Conservation (phyloP, 2,329 filamentous ascomycete species). For the Aspergillus sp. region DNA sequence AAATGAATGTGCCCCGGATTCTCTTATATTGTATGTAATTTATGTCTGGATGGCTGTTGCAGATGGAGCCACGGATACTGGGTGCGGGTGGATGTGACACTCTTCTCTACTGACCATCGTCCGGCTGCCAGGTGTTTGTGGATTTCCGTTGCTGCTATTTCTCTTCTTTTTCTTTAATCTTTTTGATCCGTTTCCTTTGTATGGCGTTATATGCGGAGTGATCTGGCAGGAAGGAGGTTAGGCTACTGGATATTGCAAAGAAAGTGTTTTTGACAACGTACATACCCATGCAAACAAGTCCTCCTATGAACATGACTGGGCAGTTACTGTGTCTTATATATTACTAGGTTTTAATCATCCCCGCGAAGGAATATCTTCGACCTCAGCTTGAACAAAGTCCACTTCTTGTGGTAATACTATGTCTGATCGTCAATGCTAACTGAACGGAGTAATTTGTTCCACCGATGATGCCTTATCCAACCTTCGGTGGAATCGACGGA, state of each 20-base stretch:
- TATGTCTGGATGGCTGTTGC: constrained; percentile 8
- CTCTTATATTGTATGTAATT: constrained; percentile 12
- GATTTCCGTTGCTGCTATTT: constrained; percentile 7
- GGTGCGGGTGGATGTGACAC: not conserved
- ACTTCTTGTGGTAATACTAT: too few relatives aligned
- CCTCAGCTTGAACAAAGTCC: too few relatives aligned
- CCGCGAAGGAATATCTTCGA: too few relatives aligned
- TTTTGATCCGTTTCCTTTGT: constrained; percentile 20
- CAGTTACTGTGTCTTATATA: not conserved
- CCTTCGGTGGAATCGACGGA: too few relatives aligned
- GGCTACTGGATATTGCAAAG: constrained; percentile 25
- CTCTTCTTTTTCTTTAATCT: constrained; percentile 16
- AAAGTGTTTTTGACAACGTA: constrained; percentile 23
- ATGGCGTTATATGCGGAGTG: constrained; percentile 27
- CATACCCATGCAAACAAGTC: constrained; percentile 18
- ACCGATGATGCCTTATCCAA: too few relatives aligned
- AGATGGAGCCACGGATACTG: not conserved
- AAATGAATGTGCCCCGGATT: constrained; percentile 13
- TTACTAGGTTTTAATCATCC: too few relatives aligned
- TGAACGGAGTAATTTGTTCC: too few relatives aligned
- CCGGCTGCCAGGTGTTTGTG: too few relatives aligned
- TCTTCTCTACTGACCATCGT: not conserved
- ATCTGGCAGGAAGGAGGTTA: constrained; percentile 23
- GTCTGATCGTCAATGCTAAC: too few relatives aligned
- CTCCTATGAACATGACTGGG: not conserved